Conservation (phyloP, 805 yeast genomes). For the Hanseniaspora hatyaiensis region DNA sequence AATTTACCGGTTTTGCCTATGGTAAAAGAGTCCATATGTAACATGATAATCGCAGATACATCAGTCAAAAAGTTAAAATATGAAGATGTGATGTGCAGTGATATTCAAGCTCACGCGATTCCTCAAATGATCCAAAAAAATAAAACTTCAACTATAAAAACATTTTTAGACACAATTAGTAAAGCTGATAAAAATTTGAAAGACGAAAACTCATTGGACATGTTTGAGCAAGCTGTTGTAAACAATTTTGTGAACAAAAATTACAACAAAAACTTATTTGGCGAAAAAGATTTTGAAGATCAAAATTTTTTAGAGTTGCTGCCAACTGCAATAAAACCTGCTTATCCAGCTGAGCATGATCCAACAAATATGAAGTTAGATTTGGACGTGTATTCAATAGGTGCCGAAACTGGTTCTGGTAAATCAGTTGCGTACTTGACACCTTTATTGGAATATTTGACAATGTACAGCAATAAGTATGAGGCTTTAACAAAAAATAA, state of each 20-base stretch:
- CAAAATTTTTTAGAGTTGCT: not conserved
- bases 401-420: slow-evolving; percentile 96
- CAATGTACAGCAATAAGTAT: slow-evolving; percentile 41
- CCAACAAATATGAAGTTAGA: not conserved
- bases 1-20: not conserved
- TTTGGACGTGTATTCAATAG: slow-evolving; percentile 52
- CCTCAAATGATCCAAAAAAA: slow-evolving; percentile 36
- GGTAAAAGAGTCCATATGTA: not conserved
- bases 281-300: not conserved
- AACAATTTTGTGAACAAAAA: not conserved
- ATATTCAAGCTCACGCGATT: slow-evolving; percentile 71
- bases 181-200: too few relatives aligned
- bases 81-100: slow-evolving; percentile 43
- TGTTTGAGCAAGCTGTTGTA: too few relatives aligned
- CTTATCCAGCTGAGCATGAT: not conserved
- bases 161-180: not conserved
- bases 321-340: not conserved
- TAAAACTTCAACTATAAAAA: slow-evolving; percentile 16
- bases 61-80: slow-evolving; percentile 26
- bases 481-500: slow-evolving; percentile 30
- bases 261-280: too few relatives aligned
- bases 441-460: slow-evolving; percentile 58
- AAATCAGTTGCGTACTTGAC: slow-evolving; percentile 86
- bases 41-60: slow-evolving; percentile 27
- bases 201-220: too few relatives aligned